Evolutionary conservation across 176 grass and related monocot genomes (phyloP), one percentile per base, ranked within the genome.

Genomic region (Puccinellia tenuiflora): DNA sequence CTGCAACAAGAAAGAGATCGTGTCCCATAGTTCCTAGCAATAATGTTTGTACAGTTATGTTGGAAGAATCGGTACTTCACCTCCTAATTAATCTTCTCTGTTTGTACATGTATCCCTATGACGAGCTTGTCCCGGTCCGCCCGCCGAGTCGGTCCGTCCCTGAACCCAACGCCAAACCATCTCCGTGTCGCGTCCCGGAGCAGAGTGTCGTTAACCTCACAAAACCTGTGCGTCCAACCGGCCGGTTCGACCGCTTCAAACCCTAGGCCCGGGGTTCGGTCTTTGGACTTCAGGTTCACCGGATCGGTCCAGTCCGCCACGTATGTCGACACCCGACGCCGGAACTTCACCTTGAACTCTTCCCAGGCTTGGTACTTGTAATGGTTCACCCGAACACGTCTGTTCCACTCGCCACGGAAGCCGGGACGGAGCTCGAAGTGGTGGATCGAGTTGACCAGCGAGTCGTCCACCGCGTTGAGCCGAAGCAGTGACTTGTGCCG

Each of bases 321-420:
- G 30, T 90, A 97, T 0, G 91, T 81, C 0, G 83, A 97, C 12
- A 90, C 85, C 0, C 91, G 88, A 0, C 79, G 70, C 0, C 73
- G 70, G 51, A 97, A 97, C 80, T 97, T 97, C 2, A 73, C 35
- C 77, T 88, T 90, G 73, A 97, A 97, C 80, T 97, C 88, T 0
- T 77, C 77, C 91, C 91, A 97, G 0, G 83, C 89, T 5, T 97
- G 94, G 80, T 94, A 97, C 80, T 97, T 94, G 80, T 94, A 97
- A 54, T 94, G 94, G 85, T 94, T 87, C 11, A 97, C 85, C 2
- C 64, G 66, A 24, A 77, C 85, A 0, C 18, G 76, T 16, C 1
- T 37, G 0, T 31, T 61, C 61, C 71, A 47, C 39, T 67, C 62
- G 9, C 57, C 83, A 42, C 68, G 20, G 0, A 48, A 79, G 12